Percentiles rank a stretch among this genome's conserved stretches.
Evolutionary conservation across 1,284 basidiomycete species (phyloP).

Genomic region (Leccinum pachyderme): DNA sequence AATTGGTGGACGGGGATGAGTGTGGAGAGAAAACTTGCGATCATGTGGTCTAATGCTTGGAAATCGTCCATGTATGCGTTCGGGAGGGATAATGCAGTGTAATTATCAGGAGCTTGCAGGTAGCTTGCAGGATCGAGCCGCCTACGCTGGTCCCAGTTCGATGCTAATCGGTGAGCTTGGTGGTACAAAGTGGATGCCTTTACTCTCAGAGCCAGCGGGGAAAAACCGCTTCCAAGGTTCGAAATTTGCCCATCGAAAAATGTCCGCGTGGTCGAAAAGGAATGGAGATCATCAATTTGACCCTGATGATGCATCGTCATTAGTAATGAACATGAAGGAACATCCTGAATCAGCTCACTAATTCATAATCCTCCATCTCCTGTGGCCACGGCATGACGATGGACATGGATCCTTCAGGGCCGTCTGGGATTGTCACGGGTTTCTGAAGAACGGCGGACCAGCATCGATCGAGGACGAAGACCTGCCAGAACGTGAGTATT

Average conservation of each 20-base stretch:
- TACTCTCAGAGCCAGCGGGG: slow-evolving; percentile 58
- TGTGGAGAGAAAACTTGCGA: slow-evolving; percentile 58
- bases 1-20: slow-evolving; percentile 65
- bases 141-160: slow-evolving; percentile 60
- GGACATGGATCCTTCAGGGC: slow-evolving; percentile 42
- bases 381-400: slow-evolving; percentile 69
- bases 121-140: slow-evolving; percentile 17
- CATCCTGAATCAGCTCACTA: slow-evolving; percentile 37
- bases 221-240: slow-evolving; percentile 51
- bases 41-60: slow-evolving; percentile 57
- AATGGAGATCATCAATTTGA: slow-evolving; percentile 47
- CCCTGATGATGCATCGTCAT: slow-evolving; percentile 41
- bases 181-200: slow-evolving; percentile 76
- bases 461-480: slow-evolving; percentile 63
- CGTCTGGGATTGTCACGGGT: slow-evolving; percentile 54
- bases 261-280: slow-evolving; percentile 55
- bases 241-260: slow-evolving; percentile 61
- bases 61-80: slow-evolving; percentile 55
- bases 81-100: slow-evolving; percentile 42
- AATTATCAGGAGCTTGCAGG: slow-evolving; percentile 17
- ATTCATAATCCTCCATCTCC: slow-evolving; percentile 56
- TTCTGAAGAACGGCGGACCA: slow-evolving; percentile 63
- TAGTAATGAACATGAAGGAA: slow-evolving; percentile 11
- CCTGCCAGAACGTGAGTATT: slow-evolving; percentile 69
- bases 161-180: slow-evolving; percentile 58